Conservation (phyloP, 2,329 filamentous ascomycete species). For the Didymellaceae sp. region DNA sequence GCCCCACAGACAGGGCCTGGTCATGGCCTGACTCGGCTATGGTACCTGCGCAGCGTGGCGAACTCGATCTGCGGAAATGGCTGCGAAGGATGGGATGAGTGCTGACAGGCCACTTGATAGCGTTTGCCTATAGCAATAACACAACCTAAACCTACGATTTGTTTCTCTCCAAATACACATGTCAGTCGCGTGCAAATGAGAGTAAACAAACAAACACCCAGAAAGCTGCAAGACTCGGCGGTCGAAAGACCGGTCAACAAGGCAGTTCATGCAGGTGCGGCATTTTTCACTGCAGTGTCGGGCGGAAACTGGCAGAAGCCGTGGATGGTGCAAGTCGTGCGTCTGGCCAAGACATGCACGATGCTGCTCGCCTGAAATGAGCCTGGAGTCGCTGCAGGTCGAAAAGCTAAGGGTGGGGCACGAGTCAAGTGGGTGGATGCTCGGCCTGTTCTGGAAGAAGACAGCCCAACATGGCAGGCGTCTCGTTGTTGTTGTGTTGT, state of each 20-base stretch:
- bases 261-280: slow-evolving; percentile 37
- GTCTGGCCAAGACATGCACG: slow-evolving; percentile 18
- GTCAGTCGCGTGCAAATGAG: not conserved
- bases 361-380: slow-evolving; percentile 17
- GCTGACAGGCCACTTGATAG: not conserved
- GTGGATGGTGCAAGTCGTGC: slow-evolving; percentile 16
- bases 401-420: slow-evolving; percentile 8
- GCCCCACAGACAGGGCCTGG: slow-evolving; percentile 11
- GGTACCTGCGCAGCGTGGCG: slow-evolving; percentile 12
- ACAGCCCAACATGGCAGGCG: slow-evolving; percentile 10
- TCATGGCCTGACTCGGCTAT: slow-evolving; percentile 13
- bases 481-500: slow-evolving; percentile 13
- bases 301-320: slow-evolving; percentile 16
- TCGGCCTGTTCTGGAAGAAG: slow-evolving; percentile 25
- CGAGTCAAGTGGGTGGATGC: slow-evolving; percentile 16
- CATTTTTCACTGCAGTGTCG: slow-evolving; percentile 32
- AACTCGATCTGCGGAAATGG: slow-evolving; percentile 16
- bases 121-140: too few species aligned
- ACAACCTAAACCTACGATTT: not conserved
- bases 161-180: not conserved
- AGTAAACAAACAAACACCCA: slow-evolving; percentile 1
- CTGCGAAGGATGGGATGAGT: slow-evolving; percentile 13
- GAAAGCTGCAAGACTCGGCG: not conserved
- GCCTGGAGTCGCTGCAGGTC: slow-evolving; percentile 10
- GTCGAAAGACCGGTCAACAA: slow-evolving; percentile 2